These are phyloP conservation scores for Phytophthora cactorum DNA, from an alignment of 352 stramenopile genomes.

Conservation along the genomic window DNA sequence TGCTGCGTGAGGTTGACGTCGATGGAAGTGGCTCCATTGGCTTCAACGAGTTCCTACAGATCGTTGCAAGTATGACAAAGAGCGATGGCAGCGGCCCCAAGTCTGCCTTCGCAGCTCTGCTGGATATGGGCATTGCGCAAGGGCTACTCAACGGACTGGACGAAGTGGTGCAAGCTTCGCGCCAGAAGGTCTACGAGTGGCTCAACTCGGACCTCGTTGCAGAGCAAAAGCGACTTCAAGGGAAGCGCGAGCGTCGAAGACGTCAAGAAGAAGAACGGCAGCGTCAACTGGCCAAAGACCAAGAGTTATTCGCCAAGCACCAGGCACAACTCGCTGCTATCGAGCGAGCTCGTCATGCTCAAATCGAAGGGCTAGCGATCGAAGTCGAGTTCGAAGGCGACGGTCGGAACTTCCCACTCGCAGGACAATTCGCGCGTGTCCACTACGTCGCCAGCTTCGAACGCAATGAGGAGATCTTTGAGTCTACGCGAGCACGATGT, in stretches of 20 bases:
- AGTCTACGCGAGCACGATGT: conserved; percentile 66
- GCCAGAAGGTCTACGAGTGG: conserved; percentile 62
- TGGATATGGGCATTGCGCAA: conserved; percentile 68
- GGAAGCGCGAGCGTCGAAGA: conserved; percentile 57
- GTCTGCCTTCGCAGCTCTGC: conserved; percentile 54
- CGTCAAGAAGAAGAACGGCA: conserved; percentile 56
- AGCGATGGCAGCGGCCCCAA: conserved; percentile 32
- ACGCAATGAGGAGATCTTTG: conserved; percentile 57
- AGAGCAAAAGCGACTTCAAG: conserved; percentile 67
- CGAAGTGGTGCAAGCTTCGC: conserved; percentile 60
- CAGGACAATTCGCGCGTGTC: conserved; percentile 73
- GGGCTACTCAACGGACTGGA: conserved; percentile 69
- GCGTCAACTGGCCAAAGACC: conserved; percentile 51
- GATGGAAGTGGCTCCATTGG: conserved; percentile 72
- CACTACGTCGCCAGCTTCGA: conserved; percentile 75
- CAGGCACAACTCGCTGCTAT: conserved; percentile 52
- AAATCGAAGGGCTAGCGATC: conserved; percentile 53
- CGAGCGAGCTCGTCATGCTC: conserved; percentile 45
- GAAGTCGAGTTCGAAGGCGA: conserved; percentile 68
- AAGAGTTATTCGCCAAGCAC: conserved; percentile 44
- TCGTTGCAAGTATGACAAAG: conserved; percentile 66
- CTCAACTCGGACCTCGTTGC: conserved; percentile 72
- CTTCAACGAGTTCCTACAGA: conserved; percentile 78
- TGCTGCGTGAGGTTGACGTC: conserved; percentile 70
- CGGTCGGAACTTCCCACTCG: conserved; percentile 54